Base-by-base conservation (phyloP, 1,139 yeast species). In the Blastobotrys illinoisensis region DNA sequence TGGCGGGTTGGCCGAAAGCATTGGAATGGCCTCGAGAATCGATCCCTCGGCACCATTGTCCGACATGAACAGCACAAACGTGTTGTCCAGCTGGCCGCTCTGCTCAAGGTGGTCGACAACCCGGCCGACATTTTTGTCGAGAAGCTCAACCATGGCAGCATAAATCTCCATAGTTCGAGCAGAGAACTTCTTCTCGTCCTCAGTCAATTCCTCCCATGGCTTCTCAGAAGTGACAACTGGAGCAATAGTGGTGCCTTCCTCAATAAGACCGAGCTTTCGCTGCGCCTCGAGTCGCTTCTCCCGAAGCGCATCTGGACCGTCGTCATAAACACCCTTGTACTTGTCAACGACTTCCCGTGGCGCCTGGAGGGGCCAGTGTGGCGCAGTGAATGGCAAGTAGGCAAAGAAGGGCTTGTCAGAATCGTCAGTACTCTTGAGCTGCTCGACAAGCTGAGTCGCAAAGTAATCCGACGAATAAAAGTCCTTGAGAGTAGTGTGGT, bases 21-120 rank as follows among this genome's bases (percentile, higher is more conserved):
- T 62, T 1, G 85, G 82, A 55, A 77, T 66, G 1, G 84, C 82
- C 61, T 80, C 85, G 71, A 78, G 69, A 48, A 79, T 64, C 76
- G 80, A 77, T 7, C 84, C 84, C 63, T 80, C 84, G 4, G 85
- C 85, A 13, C 85, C 85, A 63, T 80, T 80, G 64, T 80, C 84
- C 1, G 82, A 78, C 81, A 80, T 78, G 66, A 80, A 80, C 43
- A 79, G 56, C n/a, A 80, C 70, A 53, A 79, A 72, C 0, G 85
- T 80, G 62, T 80, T 77, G 51, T 80, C 82, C 19, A 77, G 66
- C 59, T 79, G 80, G 3, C 73, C 77, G 5, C 67, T 65, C 2
- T 59, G 55, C 58, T 78, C 73, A 49, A 80, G 66, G 40, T 69
- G 66, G 13, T 74, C 70, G 13, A 80, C 48, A 1, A 80, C 74